Evolutionary conservation across 495 filamentous ascomycete species (phyloP), one percentile per base, ranked within the genome.

Genomic region (Penicillium verhagenii): DNA sequence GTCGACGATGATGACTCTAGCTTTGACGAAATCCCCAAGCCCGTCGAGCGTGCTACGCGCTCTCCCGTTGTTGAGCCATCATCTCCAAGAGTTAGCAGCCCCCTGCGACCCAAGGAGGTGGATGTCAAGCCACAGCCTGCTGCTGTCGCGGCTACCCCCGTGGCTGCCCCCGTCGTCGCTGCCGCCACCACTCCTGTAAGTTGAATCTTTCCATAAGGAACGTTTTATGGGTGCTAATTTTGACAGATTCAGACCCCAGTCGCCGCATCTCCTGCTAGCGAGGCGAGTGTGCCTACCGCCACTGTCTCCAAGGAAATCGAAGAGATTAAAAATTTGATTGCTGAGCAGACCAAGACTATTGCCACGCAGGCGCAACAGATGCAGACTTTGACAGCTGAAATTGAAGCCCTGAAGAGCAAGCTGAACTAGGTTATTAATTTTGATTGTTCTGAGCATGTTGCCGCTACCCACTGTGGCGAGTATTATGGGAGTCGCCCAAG

Each of bases 11-110:
- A 91, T 42, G 78, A 81, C 11, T 91, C 88, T 4, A 88, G 85
- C 71, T 96, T 96, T 63, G 88, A 96, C 65, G 88, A 93, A 60
- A 78, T 91, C 18, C 59, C 87, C n/a, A 88, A 88, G 60, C 79
- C 83, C 0, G 63, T 76, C 11, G 82, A 86, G 57, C 81, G 82
- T 18, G 26, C 72, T 18, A 42, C 69, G 18, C 62, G 61, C 31
- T 58, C 72, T 13, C 31, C 60, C n/a, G 59, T 53, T 7, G 35
- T 55, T 3, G 57, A 65, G 11, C 24, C 67, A n/a, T 59, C 64
- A n/a, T 71, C 71, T 1, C 68, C 72, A 4, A 47, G 62, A 4
- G 58, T 75, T 29, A 74, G 70, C 50, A 72, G 64, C 54, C 68
- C 71, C 5, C 61, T 71, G 61, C 64, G 65, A 25, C 64, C 69